Percentiles rank a stretch among this genome's conserved stretches.
Conservation (phyloP, 2,329 filamentous ascomycete genomes). For the Aspergillus pseudotamarii region DNA sequence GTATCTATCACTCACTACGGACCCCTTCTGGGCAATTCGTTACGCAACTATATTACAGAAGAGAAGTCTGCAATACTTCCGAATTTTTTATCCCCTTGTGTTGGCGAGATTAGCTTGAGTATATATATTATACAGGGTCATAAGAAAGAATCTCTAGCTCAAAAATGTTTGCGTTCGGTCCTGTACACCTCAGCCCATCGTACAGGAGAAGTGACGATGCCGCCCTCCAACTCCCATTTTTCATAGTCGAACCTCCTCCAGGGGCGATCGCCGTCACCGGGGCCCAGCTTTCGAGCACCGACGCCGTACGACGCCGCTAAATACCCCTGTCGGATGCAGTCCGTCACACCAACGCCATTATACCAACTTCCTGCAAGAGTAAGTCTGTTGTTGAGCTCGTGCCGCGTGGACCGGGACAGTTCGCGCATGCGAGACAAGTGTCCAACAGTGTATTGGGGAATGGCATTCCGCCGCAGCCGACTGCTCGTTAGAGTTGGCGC, state of each 20-base stretch:
- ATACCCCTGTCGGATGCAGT: slow-evolving; percentile 60
- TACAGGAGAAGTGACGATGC: slow-evolving; percentile 32
- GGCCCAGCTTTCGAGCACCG: slow-evolving; percentile 34
- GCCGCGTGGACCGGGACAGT: slow-evolving; percentile 58
- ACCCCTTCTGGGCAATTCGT: neutral
- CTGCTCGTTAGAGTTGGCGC: slow-evolving; percentile 64
- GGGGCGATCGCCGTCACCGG: slow-evolving; percentile 11
- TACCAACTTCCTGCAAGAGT: slow-evolving; percentile 64
- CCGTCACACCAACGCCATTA: slow-evolving; percentile 53
- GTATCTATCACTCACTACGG: neutral
- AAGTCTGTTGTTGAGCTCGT: slow-evolving; percentile 64
- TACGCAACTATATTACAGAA: neutral
- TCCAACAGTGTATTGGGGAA: slow-evolving; percentile 86
- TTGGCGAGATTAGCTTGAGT: neutral
- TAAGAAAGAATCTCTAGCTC: neutral
- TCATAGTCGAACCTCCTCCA: slow-evolving; percentile 25
- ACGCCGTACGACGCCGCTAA: slow-evolving; percentile 51
- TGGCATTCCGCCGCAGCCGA: slow-evolving; percentile 69
- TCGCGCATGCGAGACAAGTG: slow-evolving; percentile 66
- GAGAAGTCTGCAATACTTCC: neutral
- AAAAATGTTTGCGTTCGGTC: slow-evolving; percentile 17
- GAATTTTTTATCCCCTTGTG: neutral
- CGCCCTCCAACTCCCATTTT: slow-evolving; percentile 35
- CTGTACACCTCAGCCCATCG: slow-evolving; percentile 16
- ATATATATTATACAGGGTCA: neutral